Percentiles rank a stretch among this genome's conserved stretches.
Evolutionary conservation across 2,329 filamentous ascomycete species (phyloP).

Genomic region (Neospermospora avenae): DNA sequence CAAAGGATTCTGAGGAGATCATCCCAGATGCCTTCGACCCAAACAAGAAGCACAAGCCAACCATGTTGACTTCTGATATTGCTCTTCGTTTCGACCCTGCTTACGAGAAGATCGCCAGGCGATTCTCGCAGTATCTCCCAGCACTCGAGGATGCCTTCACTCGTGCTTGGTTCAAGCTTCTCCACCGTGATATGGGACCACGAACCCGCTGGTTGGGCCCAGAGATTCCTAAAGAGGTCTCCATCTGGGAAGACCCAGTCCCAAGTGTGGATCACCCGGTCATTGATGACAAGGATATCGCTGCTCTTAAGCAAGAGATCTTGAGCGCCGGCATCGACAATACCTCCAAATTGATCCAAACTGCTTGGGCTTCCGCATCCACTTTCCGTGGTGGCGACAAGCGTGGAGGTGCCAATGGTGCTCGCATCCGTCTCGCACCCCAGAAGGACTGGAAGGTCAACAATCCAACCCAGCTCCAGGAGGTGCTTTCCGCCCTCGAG

Average conservation of each 20-base stretch:
- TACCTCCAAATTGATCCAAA: constrained; percentile 60
- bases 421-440: constrained; percentile 70
- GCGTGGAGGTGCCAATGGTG: constrained; percentile 79
- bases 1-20: constrained; percentile 62
- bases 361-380: constrained; percentile 67
- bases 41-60: constrained; percentile 70
- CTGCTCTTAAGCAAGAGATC: constrained; percentile 66
- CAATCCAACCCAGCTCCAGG: constrained; percentile 63
- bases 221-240: constrained; percentile 65
- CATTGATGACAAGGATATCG: constrained; percentile 60
- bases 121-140: constrained; percentile 65
- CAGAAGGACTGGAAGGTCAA: constrained; percentile 72
- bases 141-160: constrained; percentile 67
- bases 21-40: constrained; percentile 70
- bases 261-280: constrained; percentile 55
- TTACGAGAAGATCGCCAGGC: constrained; percentile 73
- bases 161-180: constrained; percentile 79
- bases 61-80: constrained; percentile 74
- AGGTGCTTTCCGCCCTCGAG: constrained; percentile 61
- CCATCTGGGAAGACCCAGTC: constrained; percentile 74
- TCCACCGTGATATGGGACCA: constrained; percentile 77
- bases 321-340: constrained; percentile 58
- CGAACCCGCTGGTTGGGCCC: constrained; percentile 68
- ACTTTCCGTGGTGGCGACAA: constrained; percentile 75
- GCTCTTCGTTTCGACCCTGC: constrained; percentile 66